A percentile compares a stretch with the other conserved stretches of the same genome.
Evolutionary conservation across 148 eudicot genomes (phyloP).

Genomic region (Talinum fruticosum): DNA sequence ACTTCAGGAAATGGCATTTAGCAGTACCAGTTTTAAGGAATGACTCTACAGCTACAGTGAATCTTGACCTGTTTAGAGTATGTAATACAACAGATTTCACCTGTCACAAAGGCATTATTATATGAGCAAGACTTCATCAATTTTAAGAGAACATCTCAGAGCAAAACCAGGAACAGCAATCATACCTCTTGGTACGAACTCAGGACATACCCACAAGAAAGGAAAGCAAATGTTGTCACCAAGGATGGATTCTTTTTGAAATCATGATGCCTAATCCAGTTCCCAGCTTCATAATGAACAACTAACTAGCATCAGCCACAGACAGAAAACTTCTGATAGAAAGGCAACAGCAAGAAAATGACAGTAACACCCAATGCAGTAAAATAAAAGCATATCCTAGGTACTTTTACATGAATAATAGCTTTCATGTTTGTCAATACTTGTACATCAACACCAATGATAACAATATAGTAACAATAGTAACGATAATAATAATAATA

Average conservation of each 20-base stretch:
- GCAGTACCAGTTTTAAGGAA: conserved; percentile 78
- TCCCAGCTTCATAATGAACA: conserved; percentile 62
- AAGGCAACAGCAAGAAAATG: not conserved
- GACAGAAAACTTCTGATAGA: not conserved
- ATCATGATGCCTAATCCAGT: conserved; percentile 92
- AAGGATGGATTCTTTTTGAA: conserved; percentile 82
- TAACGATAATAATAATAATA: too few relatives aligned
- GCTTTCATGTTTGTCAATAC: not conserved
- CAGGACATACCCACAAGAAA: conserved; percentile 88
- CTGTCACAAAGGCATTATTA: conserved; percentile 36
- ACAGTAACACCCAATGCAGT: not conserved
- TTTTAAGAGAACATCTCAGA: not conserved
- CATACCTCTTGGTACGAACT: conserved; percentile 95
- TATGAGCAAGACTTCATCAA: conserved; percentile 17
- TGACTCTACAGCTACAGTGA: conserved; percentile 85
- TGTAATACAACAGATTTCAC: conserved; percentile 87
- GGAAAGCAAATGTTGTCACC: conserved; percentile 68
- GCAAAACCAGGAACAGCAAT: not conserved
- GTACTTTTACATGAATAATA: not conserved
- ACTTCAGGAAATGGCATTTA: conserved; percentile 3
- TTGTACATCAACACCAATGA: not conserved
- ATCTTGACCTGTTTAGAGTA: conserved; percentile 85
- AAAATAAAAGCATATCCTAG: not conserved
- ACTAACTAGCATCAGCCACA: conserved; percentile 17
- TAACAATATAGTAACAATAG: too few relatives aligned